Percentiles rank a stretch among this genome's conserved stretches.
These are phyloP conservation scores for Apiospora aurea DNA, from an alignment of 2,329 filamentous ascomycete species.

Conservation along the genomic window DNA sequence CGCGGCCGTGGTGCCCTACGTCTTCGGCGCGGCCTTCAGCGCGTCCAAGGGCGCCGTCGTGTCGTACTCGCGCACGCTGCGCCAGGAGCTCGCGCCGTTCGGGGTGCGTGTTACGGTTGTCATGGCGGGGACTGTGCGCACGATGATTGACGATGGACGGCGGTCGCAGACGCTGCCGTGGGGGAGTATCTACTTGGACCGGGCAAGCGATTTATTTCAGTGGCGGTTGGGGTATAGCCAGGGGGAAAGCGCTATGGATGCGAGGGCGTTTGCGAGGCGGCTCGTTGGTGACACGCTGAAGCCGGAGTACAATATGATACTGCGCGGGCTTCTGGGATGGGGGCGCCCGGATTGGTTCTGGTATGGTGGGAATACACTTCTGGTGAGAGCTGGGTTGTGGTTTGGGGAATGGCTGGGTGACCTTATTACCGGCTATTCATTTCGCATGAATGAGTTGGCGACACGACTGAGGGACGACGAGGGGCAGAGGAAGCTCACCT, in stretches of 20 bases:
- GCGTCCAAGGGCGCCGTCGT: conserved; percentile 59
- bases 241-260: conserved; percentile 45
- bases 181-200: conserved; percentile 51
- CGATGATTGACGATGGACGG: conserved; percentile 49
- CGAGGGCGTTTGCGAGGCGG: conserved; percentile 47
- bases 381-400: conserved; percentile 34
- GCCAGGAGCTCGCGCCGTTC: conserved; percentile 57
- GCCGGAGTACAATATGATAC: conserved; percentile 38
- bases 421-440: conserved; percentile 36
- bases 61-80: conserved; percentile 56
- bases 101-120: conserved; percentile 60
- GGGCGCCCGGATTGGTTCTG: conserved; percentile 47
- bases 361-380: conserved; percentile 40
- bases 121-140: conserved; percentile 57
- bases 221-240: conserved; percentile 53
- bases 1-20: conserved; percentile 54
- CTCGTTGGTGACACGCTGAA: conserved; percentile 49
- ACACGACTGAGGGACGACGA: conserved; percentile 31
- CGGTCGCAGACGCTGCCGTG: conserved; percentile 47
- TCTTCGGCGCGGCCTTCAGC: conserved; percentile 57
- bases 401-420: conserved; percentile 45
- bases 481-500: conserved; percentile 25
- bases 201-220: conserved; percentile 51
- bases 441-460: conserved; percentile 38
- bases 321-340: conserved; percentile 38